These are phyloP conservation scores for Ophiosphaerella herpotricha DNA, from an alignment of 2,329 filamentous ascomycete species.

Conservation along the genomic window DNA sequence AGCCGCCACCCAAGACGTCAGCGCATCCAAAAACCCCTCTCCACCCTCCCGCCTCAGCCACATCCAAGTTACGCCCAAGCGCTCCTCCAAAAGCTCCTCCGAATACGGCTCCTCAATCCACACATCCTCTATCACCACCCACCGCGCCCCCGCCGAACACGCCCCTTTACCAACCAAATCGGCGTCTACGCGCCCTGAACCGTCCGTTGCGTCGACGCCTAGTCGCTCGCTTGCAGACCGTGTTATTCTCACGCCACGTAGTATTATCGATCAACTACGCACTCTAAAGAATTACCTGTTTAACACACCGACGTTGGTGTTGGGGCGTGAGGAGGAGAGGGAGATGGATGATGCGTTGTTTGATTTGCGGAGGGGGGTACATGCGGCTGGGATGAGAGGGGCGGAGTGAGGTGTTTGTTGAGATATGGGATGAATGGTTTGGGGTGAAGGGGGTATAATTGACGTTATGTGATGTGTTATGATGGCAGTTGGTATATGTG, in stretches of 20 bases:
- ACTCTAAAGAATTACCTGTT: constrained; percentile 60
- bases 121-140: neutral
- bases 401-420: constrained; percentile 3
- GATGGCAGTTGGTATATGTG: too few relatives aligned
- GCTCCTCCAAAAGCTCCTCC: constrained; percentile 17
- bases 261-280: constrained; percentile 55
- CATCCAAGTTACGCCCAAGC: constrained; percentile 35
- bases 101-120: constrained; percentile 2
- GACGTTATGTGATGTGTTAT: neutral
- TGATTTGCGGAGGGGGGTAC: constrained; percentile 75
- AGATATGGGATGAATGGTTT: neutral
- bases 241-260: constrained; percentile 48
- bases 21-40: constrained; percentile 27
- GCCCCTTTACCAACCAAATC: constrained; percentile 4
- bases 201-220: constrained; percentile 22
- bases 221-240: constrained; percentile 39
- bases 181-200: neutral
- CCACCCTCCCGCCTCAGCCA: constrained; percentile 15
- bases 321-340: constrained; percentile 69
- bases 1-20: constrained; percentile 32
- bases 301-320: constrained; percentile 54
- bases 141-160: constrained; percentile 7
- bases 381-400: constrained; percentile 67
- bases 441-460: neutral
- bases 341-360: constrained; percentile 79